Evolutionary conservation across 2,329 filamentous ascomycete genomes (phyloP).

Genomic region (Hirsutella rhossiliensis): DNA sequence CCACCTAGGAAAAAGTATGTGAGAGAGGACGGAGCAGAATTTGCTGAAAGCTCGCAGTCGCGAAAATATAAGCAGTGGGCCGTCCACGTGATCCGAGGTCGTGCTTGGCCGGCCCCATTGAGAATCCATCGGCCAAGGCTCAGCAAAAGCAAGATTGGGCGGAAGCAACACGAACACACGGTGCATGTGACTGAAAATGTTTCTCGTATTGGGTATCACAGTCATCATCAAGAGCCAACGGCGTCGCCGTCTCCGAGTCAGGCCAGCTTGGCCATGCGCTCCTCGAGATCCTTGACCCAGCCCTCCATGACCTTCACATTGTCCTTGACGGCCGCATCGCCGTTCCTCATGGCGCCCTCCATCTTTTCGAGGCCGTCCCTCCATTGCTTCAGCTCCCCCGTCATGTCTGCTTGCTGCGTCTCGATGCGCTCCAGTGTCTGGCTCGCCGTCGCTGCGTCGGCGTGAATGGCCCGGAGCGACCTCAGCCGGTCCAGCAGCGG

Average conservation of each 20-base stretch:
- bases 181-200: background rate
- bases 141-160: no score
- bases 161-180: no score
- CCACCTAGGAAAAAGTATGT: no score
- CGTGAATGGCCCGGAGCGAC: conserved; percentile 73
- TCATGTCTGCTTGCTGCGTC: conserved; percentile 69
- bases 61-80: no score
- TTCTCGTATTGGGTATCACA: conserved; percentile 7
- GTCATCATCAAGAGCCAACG: background rate
- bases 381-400: conserved; percentile 77
- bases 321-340: conserved; percentile 56
- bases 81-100: no score
- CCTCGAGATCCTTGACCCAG: conserved; percentile 83
- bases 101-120: no score
- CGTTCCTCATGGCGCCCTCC: conserved; percentile 60
- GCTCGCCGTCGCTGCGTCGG: conserved; percentile 71
- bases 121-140: no score
- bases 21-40: no score
- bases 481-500: conserved; percentile 74
- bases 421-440: conserved; percentile 69
- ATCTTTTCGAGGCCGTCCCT: conserved; percentile 67
- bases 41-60: no score
- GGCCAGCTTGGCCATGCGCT: conserved; percentile 52
- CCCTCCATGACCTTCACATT: conserved; percentile 80
- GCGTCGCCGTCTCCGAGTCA: conserved; percentile 7